These are phyloP conservation scores for Amorphotheca resinae DNA, from an alignment of 495 filamentous ascomycete genomes.

Conservation along the genomic window DNA sequence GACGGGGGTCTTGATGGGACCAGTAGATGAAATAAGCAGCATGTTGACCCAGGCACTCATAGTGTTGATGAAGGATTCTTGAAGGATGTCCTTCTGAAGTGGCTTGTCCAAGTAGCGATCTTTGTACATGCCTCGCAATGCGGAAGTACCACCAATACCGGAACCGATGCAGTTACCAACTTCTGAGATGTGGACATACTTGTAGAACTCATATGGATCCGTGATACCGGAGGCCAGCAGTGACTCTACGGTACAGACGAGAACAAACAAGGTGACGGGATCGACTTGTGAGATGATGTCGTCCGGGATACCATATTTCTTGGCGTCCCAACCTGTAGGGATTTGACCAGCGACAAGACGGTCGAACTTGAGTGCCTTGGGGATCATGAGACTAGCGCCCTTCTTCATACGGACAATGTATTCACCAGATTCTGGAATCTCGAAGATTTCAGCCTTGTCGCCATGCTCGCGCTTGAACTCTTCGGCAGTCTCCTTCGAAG, in stretches of 20 bases:
- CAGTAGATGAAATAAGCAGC: conserved; percentile 90
- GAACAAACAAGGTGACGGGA: conserved; percentile 85
- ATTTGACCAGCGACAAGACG: conserved; percentile 94
- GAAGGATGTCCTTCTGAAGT: conserved; percentile 97
- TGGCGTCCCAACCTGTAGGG: conserved; percentile 93
- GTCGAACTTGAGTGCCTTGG: conserved; percentile 94
- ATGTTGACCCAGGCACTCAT: conserved; percentile 99
- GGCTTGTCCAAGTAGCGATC: conserved; percentile 94
- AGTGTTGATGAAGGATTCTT: conserved; percentile 99
- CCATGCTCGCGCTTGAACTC: conserved; percentile 96
- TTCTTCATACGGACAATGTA: conserved; percentile 89
- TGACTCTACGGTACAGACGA: conserved; percentile 85
- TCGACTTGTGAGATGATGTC: conserved; percentile 98
- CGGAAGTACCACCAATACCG: conserved; percentile 86
- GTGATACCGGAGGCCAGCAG: conserved; percentile 89
- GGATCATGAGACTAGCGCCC: conserved; percentile 85
- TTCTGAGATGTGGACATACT: conserved; percentile 96
- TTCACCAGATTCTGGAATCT: conserved; percentile 88
- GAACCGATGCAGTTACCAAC: conserved; percentile 98
- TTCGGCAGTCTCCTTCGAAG: conserved; percentile 91
- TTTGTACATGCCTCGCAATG: conserved; percentile 95
- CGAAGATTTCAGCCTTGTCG: conserved; percentile 94
- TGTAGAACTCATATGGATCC: conserved; percentile 99
- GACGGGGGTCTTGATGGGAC: conserved; percentile 96
- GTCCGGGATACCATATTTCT: conserved; percentile 87